phyloP scores from a whole-genome alignment of 352 stramenopile species.

The Pythium apleroticum region DNA sequence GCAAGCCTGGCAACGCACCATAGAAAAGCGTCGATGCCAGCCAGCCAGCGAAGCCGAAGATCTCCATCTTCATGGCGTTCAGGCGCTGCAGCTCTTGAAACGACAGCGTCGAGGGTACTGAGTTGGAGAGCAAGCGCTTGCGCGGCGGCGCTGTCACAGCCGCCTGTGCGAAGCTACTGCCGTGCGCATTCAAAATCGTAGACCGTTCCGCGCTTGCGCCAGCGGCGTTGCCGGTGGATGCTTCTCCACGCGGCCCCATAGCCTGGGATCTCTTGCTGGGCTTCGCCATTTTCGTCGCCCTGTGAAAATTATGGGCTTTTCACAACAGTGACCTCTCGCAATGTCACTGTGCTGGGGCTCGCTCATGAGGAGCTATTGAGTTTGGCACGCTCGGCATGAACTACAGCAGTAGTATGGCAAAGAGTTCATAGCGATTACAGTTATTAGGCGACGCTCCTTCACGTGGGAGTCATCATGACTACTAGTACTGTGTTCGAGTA shows the following conservation, averaged over 20 bases:
- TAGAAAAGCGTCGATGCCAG: slow-evolving; percentile 77
- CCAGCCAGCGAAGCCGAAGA: slow-evolving; percentile 87
- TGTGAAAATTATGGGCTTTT: too few species aligned
- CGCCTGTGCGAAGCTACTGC: too few species aligned
- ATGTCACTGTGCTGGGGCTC: too few species aligned
- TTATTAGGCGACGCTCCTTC: slow-evolving; percentile 11
- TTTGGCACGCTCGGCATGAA: too few species aligned
- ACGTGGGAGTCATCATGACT: slow-evolving; percentile 13
- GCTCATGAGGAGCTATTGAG: background rate
- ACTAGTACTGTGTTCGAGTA: slow-evolving; percentile 7
- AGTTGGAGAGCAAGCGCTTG: slow-evolving; percentile 24
- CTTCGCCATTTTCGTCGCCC: slow-evolving; percentile 15
- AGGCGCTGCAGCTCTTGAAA: slow-evolving; percentile 83
- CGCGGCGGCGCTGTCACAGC: background rate
- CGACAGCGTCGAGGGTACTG: slow-evolving; percentile 38
- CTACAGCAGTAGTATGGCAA: too few species aligned
- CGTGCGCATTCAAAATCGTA: background rate
- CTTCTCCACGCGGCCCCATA: background rate
- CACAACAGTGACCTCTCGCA: too few species aligned
- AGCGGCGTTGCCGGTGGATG: background rate
- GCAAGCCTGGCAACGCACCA: slow-evolving; percentile 33
- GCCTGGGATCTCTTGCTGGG: background rate
- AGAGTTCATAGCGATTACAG: slow-evolving; percentile 20
- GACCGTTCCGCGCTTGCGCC: background rate
- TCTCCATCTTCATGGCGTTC: slow-evolving; percentile 81